Evolutionary conservation across 345 rosid genomes (phyloP), one percentile per base, ranked within the genome.

Genomic region (Lepidium aucheri): DNA sequence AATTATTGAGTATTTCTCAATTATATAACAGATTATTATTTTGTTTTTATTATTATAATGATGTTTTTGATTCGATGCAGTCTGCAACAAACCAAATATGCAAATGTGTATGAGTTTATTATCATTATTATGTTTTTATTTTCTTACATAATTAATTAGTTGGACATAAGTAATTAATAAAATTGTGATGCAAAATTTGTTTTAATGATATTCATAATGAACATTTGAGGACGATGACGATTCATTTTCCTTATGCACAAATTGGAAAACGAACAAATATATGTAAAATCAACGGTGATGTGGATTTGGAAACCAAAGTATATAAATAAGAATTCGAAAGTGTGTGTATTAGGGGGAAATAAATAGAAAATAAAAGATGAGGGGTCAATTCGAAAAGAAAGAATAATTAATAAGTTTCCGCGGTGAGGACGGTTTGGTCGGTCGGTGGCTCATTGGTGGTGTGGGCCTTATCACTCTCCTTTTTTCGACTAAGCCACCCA

Each of bases 391-490:
- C 68, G 0, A 59, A 57, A 72, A 58, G 26, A 39, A 64, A 56
- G 10, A 56, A 49, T 53, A 2, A 53, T 18, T 18, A 54, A 20
- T 13, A 18, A 13, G 18, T n/a, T 38, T 72, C 20, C 34, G 33
- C 12, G 71, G 1, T 26, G 63, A 40, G 85, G 93, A 74, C 92
- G 95, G 95, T 81, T 81, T 78, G 95, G 95, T 76, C 92, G 95
- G 97, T 81, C 85, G 63, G 62, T 42, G 62, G 67, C 68, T 73
- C 63, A 73, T 66, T 59, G 67, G 77, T 43, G 17, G 9, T 14
- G 67, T 73, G 72, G 72, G 77, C 61, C 77, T 15, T 43, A 8
- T 20, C 47, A 70, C 81, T 80, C 74, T 69, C 82, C 80, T 75
- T 56, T 67, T 28, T 61, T 65, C 52, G 76, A 74, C 87, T 72